These are phyloP conservation scores for Globisporangium cystogenes DNA, from an alignment of 352 stramenopile genomes.

Conservation along the genomic window DNA sequence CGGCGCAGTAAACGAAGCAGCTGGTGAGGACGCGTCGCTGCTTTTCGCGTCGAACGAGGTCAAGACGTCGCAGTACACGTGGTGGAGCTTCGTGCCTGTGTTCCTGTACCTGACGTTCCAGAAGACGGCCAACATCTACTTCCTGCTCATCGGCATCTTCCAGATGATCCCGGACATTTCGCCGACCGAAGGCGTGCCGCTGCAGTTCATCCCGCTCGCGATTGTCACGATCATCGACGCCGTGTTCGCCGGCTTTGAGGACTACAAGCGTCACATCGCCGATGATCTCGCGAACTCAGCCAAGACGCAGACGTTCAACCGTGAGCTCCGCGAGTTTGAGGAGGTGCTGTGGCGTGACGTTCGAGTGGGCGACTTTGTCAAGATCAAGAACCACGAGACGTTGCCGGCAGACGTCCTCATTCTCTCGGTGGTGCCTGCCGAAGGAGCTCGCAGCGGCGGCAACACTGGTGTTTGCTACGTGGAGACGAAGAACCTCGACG, in stretches of 20 bases:
- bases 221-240: conserved; percentile 84
- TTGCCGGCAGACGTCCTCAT: conserved; percentile 78
- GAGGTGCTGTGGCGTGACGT: conserved; percentile 79
- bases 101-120: conserved; percentile 86
- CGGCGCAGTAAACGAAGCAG: neutral
- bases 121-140: conserved; percentile 88
- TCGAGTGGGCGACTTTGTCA: conserved; percentile 76
- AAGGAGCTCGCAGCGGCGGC: conserved; percentile 44
- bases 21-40: conserved; percentile 19
- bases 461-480: conserved; percentile 85
- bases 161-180: conserved; percentile 83
- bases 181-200: conserved; percentile 69
- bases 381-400: conserved; percentile 82
- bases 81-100: conserved; percentile 85
- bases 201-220: conserved; percentile 76
- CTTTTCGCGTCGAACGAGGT: conserved; percentile 76
- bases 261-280: conserved; percentile 78
- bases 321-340: conserved; percentile 79
- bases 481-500: conserved; percentile 87
- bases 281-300: conserved; percentile 74
- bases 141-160: conserved; percentile 85
- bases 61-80: conserved; percentile 85
- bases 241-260: conserved; percentile 78
- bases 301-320: conserved; percentile 61
- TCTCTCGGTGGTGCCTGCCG: conserved; percentile 59